Evolutionary conservation across 2,329 filamentous ascomycete genomes (phyloP).

Genomic region (Celoporthe dispersa): DNA sequence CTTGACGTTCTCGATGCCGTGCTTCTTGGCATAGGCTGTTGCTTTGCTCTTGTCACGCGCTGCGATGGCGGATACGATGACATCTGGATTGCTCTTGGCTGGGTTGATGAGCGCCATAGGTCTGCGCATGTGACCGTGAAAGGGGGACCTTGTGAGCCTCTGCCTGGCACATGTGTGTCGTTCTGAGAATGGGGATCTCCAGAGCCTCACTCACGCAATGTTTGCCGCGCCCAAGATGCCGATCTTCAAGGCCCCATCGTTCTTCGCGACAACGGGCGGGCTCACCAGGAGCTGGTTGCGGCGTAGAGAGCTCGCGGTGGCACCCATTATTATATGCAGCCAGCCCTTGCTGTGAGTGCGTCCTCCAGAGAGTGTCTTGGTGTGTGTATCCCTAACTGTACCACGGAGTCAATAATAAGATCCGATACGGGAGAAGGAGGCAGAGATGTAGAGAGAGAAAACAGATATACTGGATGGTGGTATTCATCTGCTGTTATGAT

Average conservation of each 20-base stretch:
- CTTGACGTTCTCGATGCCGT: conserved; percentile 55
- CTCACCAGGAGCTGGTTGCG: conserved; percentile 30
- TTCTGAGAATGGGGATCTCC: neutral
- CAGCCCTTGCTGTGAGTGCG: conserved; percentile 32
- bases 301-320: conserved; percentile 25
- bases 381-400: too few relatives aligned
- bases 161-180: neutral
- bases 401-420: too few relatives aligned
- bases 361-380: neutral
- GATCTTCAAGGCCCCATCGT: conserved; percentile 40
- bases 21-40: conserved; percentile 52
- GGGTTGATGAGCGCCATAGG: conserved; percentile 51
- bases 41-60: conserved; percentile 54
- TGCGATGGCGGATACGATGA: conserved; percentile 57
- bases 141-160: neutral
- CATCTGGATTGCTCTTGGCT: conserved; percentile 56
- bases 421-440: neutral
- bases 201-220: conserved; percentile 41
- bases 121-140: conserved; percentile 32
- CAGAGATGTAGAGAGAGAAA: neutral
- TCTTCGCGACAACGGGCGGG: conserved; percentile 22
- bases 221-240: conserved; percentile 48
- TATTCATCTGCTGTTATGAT: neutral
- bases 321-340: conserved; percentile 14
- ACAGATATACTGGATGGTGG: too few relatives aligned